Conservation (phyloP, 163 green algal species). For the Coccomyxa subellipsoidea region DNA sequence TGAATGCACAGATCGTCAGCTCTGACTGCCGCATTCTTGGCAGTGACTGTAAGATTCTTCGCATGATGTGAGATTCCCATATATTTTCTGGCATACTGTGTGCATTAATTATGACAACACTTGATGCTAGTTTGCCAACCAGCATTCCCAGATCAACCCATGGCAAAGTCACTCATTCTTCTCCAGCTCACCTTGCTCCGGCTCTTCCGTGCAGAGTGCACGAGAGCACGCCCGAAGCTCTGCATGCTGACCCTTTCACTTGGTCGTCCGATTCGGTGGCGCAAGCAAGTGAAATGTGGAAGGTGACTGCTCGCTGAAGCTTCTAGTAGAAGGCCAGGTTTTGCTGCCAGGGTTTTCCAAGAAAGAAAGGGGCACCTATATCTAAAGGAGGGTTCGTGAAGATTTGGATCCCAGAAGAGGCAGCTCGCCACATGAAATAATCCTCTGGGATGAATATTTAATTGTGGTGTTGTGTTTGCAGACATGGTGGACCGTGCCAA, state of each 20-base stretch:
- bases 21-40: not conserved
- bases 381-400: too few species aligned
- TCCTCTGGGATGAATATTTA: too few species aligned
- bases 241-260: conserved; percentile 7
- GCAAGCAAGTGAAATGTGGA: too few species aligned
- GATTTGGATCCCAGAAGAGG: too few species aligned
- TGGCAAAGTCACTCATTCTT: not conserved
- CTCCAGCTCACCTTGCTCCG: not conserved
- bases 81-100: not conserved
- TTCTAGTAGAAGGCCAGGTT: not conserved
- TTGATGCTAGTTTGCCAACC: not conserved
- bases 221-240: conserved; percentile 23
- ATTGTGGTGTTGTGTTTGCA: too few species aligned
- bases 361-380: too few species aligned
- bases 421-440: too few species aligned
- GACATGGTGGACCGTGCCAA: too few species aligned
- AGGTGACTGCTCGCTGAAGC: not conserved
- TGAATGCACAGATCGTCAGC: not conserved
- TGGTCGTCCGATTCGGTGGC: too few species aligned
- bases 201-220: conserved; percentile 3
- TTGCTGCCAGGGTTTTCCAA: too few species aligned
- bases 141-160: not conserved
- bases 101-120: not conserved
- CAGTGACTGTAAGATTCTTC: too few species aligned
- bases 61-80: not conserved